Evolutionary conservation across 2,329 filamentous ascomycete species (phyloP).

Genomic region (Penicillium sp.): DNA sequence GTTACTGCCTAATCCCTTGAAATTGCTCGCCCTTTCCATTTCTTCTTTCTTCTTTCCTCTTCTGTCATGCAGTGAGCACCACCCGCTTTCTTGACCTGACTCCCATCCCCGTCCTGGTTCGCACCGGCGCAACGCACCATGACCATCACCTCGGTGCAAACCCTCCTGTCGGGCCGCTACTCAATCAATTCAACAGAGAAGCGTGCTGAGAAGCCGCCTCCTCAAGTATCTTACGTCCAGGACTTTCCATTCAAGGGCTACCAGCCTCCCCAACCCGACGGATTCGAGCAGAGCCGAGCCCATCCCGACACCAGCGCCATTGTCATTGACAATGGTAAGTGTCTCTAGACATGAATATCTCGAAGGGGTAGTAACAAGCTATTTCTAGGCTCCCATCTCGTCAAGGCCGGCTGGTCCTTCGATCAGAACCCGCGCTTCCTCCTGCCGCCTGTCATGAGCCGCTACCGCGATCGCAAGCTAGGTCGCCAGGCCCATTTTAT

Average conservation of each 20-base stretch:
- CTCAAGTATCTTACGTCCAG: constrained; percentile 49
- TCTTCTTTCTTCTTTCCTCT: neutral
- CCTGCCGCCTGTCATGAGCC: constrained; percentile 84
- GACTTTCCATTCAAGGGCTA: constrained; percentile 59
- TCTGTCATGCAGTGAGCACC: constrained; percentile 16
- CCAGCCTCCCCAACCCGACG: constrained; percentile 56
- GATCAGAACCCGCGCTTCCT: constrained; percentile 73
- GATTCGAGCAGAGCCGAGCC: constrained; percentile 62
- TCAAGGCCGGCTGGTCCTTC: constrained; percentile 95
- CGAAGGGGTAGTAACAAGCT: constrained; percentile 1
- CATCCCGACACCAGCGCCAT: constrained; percentile 64
- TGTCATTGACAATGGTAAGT: constrained; percentile 90
- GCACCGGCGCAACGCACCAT: constrained; percentile 29
- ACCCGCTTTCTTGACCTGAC: constrained; percentile 5
- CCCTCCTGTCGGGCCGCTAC: constrained; percentile 34
- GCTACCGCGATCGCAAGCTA: constrained; percentile 90
- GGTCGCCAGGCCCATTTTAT: constrained; percentile 89
- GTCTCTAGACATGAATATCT: neutral
- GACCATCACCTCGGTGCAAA: constrained; percentile 41
- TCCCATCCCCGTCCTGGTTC: constrained; percentile 18
- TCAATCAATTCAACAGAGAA: constrained; percentile 41
- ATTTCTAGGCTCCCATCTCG: constrained; percentile 68
- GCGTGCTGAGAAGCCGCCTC: constrained; percentile 50
- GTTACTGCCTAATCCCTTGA: neutral
- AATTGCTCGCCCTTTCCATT: neutral